Evolutionary conservation across 441 rosid species (phyloP).

Genomic region (Sinapis alba): DNA sequence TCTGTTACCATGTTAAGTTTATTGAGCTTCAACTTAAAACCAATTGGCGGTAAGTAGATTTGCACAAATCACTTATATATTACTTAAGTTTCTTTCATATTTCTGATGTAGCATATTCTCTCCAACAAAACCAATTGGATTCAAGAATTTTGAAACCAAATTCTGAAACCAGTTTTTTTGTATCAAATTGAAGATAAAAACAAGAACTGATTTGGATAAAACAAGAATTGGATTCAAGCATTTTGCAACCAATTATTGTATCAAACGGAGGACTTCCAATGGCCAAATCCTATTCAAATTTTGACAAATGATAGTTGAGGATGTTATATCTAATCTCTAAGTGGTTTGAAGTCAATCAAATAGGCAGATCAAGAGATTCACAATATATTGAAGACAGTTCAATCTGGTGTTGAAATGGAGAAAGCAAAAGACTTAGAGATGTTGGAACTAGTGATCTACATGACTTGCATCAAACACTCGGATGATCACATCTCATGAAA

Average conservation of each 20-base stretch:
- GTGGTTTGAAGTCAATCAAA: background rate
- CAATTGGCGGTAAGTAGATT: too few species aligned
- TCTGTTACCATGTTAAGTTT: too few species aligned
- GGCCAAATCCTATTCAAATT: background rate
- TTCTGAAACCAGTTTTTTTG: background rate
- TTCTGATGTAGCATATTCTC: too few species aligned
- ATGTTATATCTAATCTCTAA: background rate
- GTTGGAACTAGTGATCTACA: background rate
- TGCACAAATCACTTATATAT: too few species aligned
- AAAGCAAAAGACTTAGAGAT: background rate
- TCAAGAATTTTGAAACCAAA: background rate
- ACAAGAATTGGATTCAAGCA: background rate
- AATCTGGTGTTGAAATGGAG: background rate
- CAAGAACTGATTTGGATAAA: background rate
- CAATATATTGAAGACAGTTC: background rate
- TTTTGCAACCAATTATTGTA: background rate
- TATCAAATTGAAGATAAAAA: background rate
- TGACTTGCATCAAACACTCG: background rate
- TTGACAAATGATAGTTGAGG: background rate
- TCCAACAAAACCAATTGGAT: background rate
- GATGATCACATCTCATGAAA: background rate
- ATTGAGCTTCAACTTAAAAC: too few species aligned
- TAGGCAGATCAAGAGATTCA: background rate
- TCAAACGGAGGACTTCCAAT: background rate
- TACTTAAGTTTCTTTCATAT: too few species aligned